Conservation (phyloP, 1,139 yeast genomes). For the Protomyces gravidus region DNA sequence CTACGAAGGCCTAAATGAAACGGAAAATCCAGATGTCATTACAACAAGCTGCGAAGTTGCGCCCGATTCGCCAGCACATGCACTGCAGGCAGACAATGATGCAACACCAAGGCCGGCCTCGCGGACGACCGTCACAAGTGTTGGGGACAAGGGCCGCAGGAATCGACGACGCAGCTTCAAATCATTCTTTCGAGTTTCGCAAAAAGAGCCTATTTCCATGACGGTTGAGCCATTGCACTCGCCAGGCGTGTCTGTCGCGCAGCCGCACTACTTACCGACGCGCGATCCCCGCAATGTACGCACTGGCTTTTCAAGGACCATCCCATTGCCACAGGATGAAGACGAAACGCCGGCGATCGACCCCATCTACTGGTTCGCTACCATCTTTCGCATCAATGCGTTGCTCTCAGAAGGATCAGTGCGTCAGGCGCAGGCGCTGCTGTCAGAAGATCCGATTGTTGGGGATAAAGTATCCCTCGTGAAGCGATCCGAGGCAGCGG, state of each 20-base stretch:
- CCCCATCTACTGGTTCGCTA: neutral
- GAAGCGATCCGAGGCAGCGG: neutral
- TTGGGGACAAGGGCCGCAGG: too few relatives aligned
- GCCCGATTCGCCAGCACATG: neutral
- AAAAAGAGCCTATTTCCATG: neutral
- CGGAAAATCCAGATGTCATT: slow-evolving; percentile 21
- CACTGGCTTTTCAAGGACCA: neutral
- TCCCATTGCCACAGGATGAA: neutral
- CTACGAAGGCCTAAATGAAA: slow-evolving; percentile 3
- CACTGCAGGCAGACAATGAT: neutral
- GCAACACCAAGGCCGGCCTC: slow-evolving; percentile 6
- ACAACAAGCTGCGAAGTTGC: slow-evolving; percentile 18
- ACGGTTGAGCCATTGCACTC: neutral
- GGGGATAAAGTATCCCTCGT: neutral
- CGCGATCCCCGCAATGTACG: neutral
- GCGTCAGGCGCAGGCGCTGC: neutral
- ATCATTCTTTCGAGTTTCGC: neutral
- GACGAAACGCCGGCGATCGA: neutral
- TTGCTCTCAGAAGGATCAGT: neutral
- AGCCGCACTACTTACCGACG: neutral
- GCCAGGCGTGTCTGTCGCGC: neutral
- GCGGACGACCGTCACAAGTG: too few relatives aligned
- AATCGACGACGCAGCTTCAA: neutral
- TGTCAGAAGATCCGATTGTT: neutral
- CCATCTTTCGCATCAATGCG: neutral